Evolutionary conservation across 1,284 basidiomycete species (phyloP), one percentile per base, ranked within the genome.

Genomic region (Ceratobasidium sp.): DNA sequence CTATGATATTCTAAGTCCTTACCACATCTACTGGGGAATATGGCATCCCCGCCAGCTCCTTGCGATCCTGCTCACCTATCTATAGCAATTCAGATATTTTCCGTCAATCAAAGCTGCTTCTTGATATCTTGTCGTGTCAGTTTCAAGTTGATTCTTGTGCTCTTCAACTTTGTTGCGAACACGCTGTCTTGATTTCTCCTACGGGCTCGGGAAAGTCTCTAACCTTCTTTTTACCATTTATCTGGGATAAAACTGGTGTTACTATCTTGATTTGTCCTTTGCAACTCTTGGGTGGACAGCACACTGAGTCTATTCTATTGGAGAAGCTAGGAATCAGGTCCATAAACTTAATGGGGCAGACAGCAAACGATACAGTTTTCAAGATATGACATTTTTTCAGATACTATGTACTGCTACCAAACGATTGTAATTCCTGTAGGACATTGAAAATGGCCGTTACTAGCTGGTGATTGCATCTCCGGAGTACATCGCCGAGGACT

Each of bases 281-380:
- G 0, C 66, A 69, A 31, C 41, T 69, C 27, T 53, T 69, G 7
- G 66, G 66, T n/a, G 24, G 22, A 14, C 66, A 69, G 51, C 66
- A 69, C 19, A 17, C 66, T 11, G 5, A 19, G 24, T 53, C 54
- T 31, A 33, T 29, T 6, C 31, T 36, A 19, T 36, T 69, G 9
- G 19, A 56, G 22, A 29, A 29, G 31, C 36, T 69, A n/a, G 66
- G 64, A 1, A 31, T 66, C 8, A 5, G 19, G 33, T 48, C 64
- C 5, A 57, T 69, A 36, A 69, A 69, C 36, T 22, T 69, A 3
- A 69, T 53, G 3, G 15, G 51, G 22, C 36, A 69, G 66, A 69
- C 66, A 56, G 36, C 66, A 36, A 24, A 33, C 11, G 41, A 69
- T 24, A 6, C 44, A 31, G 5, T 36, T n/a, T 69, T 69, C 41